These are phyloP conservation scores for Salisapilia sapeloensis DNA, from an alignment of 352 stramenopile genomes.

Conservation along the genomic window DNA sequence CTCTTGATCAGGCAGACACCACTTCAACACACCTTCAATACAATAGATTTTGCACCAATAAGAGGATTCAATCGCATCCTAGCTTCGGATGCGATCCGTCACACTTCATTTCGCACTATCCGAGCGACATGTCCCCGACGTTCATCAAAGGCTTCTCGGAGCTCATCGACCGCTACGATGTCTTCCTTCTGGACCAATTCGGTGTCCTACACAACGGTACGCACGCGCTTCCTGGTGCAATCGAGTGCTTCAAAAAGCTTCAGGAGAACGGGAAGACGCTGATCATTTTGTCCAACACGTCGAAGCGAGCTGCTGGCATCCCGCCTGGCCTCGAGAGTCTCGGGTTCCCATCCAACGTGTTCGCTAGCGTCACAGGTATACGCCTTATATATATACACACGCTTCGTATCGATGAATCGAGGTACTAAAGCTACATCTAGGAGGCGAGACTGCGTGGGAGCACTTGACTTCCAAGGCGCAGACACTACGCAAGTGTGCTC, in stretches of 20 bases:
- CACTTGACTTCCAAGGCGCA: constrained; percentile 12
- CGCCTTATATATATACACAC: no score
- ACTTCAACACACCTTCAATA: no score
- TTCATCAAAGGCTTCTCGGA: constrained; percentile 14
- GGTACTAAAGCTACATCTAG: no score
- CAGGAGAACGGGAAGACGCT: constrained; percentile 39
- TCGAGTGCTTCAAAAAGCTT: constrained; percentile 45
- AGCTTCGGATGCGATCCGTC: no score
- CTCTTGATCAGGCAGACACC: no score
- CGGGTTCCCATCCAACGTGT: constrained; percentile 43
- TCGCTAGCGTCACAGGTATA: constrained; percentile 31
- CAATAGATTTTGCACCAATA: no score
- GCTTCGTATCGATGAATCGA: no score
- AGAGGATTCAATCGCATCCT: no score
- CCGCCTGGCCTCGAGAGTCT: constrained; percentile 32
- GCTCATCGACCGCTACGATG: constrained; percentile 56
- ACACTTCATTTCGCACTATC: no score
- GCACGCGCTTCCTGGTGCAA: constrained; percentile 32
- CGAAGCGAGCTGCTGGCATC: constrained; percentile 34
- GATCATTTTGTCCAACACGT: constrained; percentile 82
- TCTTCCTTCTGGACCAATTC: constrained; percentile 86
- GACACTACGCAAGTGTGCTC: constrained; percentile 12
- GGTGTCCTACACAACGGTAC: constrained; percentile 85
- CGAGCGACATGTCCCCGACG: no score
- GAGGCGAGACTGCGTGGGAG: constrained; percentile 26